Evolutionary conservation across 306 rosid species (phyloP), one percentile per base, ranked within the genome.

Genomic region (Trifolium subterraneum): DNA sequence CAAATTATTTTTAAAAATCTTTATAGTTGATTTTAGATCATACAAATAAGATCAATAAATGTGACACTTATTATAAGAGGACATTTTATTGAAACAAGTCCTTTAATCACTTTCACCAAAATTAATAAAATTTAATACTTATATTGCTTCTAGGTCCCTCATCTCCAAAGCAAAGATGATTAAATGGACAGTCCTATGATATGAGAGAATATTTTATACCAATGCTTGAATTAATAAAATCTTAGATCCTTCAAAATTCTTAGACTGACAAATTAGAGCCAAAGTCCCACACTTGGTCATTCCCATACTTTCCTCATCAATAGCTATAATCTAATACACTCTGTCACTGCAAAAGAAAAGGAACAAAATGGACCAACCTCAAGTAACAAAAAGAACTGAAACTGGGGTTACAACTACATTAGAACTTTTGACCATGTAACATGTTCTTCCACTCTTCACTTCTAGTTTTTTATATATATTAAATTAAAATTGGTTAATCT

Each of bases 351-450:
- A 78, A 90, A 90, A 88, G 89, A 75, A 87, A 88, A 86, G 79
- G 73, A 79, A 61, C 36, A 79, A 85, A 80, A 88, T 80, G 89
- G 86, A 85, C 92, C 92, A 81, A 85, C 88, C 69, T 31, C n/a
- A 36, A 64, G 27, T 54, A 10, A 73, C 66, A 78, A 81, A 82
- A 78, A 85, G 78, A 80, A 74, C 87, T 79, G 78, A 80, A 86
- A 83, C 84, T 74, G 77, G 82, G 84, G 83, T 80, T 81, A 54
- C 82, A 77, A 73, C 4, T 75, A 79, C 88, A 69, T 78, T 70
- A 77, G 15, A 19, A 85, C 88, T 89, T 93, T 89, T 91, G 98
- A 91, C 98, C 87, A 80, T 71, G 20, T 33, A 91, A 97, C 87
- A 80, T 71, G 20, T 33, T 48, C 70, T 41, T 41, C 11, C 59